Conservation (phyloP, 1,139 yeast genomes). For the Kodamaea suecica region DNA sequence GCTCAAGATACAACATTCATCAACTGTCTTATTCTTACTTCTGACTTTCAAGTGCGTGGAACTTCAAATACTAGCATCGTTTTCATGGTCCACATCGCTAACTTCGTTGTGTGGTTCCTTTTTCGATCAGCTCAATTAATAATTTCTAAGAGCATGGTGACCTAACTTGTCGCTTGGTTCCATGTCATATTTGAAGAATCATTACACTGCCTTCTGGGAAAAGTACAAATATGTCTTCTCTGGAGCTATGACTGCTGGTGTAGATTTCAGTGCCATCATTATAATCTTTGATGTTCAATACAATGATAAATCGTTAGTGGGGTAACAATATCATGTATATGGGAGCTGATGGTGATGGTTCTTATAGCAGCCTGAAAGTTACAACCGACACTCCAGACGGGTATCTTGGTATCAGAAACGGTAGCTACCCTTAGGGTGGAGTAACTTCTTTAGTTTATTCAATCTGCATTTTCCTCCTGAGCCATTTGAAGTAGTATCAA, state of each 20-base stretch:
- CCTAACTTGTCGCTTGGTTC: constrained; percentile 15
- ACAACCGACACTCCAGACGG: constrained; percentile 16
- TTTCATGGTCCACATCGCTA: too few species aligned
- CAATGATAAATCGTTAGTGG: constrained; percentile 20
- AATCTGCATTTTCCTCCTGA: too few species aligned
- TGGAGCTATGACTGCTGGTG: constrained; percentile 20
- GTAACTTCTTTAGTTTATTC: too few species aligned
- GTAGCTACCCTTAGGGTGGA: constrained; percentile 11
- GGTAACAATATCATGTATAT: constrained; percentile 15
- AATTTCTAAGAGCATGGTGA: too few species aligned
- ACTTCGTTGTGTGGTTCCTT: too few species aligned
- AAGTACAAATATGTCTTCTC: constrained; percentile 21
- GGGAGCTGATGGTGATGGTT: constrained; percentile 14
- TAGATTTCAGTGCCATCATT: constrained; percentile 18
- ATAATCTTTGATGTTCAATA: constrained; percentile 21
- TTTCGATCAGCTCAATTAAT: too few species aligned
- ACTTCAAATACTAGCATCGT: too few species aligned
- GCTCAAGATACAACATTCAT: too few species aligned
- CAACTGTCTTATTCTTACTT: too few species aligned
- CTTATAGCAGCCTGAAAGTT: constrained; percentile 10
- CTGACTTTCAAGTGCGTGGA: too few species aligned
- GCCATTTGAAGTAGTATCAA: too few species aligned
- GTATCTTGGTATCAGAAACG: constrained; percentile 17
- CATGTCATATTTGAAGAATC: constrained; percentile 18
- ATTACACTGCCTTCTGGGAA: constrained; percentile 18